Evolutionary conservation across 2,329 filamentous ascomycete species (phyloP).

Genomic region (Colletotrichum endophyticum): DNA sequence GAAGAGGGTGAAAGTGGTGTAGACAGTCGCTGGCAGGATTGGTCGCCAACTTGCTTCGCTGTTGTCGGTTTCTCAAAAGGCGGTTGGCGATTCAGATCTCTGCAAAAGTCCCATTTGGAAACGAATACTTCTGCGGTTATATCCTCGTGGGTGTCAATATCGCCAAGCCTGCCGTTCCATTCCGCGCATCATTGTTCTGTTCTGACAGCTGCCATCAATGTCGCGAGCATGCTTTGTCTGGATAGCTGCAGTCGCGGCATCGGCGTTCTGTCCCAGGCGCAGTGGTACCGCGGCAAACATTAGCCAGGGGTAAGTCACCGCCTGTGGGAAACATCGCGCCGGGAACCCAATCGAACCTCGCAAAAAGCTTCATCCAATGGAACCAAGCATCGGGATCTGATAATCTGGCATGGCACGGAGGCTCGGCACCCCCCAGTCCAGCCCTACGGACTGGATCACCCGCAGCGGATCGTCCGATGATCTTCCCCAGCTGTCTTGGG

Average conservation of each 20-base stretch:
- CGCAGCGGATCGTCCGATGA: conserved; percentile 18
- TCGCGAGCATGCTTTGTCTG: not conserved
- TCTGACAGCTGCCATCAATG: not conserved
- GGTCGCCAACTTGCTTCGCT: not conserved
- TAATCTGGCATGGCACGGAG: conserved; percentile 8
- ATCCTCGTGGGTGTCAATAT: not conserved
- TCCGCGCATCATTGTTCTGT: not conserved
- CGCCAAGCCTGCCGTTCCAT: not conserved
- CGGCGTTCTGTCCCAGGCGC: not conserved
- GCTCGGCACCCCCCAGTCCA: not conserved
- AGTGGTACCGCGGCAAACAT: not conserved
- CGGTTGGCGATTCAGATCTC: not conserved
- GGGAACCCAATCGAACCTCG: not conserved
- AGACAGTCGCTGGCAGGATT: not conserved
- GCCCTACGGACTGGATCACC: conserved; percentile 7
- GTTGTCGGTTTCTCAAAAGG: not conserved
- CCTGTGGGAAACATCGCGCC: not conserved
- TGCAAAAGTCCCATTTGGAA: not conserved
- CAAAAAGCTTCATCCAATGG: conserved; percentile 14
- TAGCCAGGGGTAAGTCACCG: not conserved
- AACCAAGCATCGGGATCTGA: conserved; percentile 10
- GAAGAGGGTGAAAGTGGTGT: not conserved
- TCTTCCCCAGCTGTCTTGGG: not conserved
- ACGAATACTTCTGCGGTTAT: not conserved
- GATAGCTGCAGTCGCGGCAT: not conserved